Percentiles rank a stretch among this genome's conserved stretches.
phyloP scores from a whole-genome alignment of 129 eudicot species.

The Scalesia atractyloides region DNA sequence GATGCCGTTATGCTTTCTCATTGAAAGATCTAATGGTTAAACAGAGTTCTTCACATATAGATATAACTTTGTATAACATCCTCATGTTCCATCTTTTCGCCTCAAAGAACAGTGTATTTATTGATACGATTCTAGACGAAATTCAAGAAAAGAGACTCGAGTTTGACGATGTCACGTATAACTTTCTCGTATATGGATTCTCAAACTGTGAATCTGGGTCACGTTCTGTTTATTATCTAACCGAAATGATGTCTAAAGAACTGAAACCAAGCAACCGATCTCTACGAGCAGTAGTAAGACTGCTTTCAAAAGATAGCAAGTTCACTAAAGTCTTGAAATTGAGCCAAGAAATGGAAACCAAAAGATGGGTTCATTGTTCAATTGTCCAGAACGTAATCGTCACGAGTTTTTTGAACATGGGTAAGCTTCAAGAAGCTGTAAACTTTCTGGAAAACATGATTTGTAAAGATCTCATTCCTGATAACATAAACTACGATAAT shows the following conservation, averaged over 20 bases:
- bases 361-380: conserved; percentile 60
- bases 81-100: conserved; percentile 66
- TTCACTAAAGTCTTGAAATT: conserved; percentile 53
- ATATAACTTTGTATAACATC: conserved; percentile 55
- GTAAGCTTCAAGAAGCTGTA: conserved; percentile 54
- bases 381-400: conserved; percentile 48
- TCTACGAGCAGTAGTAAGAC: conserved; percentile 50
- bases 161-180: conserved; percentile 51
- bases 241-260: conserved; percentile 58
- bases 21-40: conserved; percentile 56
- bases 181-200: conserved; percentile 60
- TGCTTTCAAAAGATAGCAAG: conserved; percentile 40
- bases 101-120: conserved; percentile 29
- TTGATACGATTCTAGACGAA: conserved; percentile 46
- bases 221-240: conserved; percentile 50
- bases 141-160: conserved; percentile 48
- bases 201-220: conserved; percentile 41
- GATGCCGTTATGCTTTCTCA: conserved; percentile 37
- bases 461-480: conserved; percentile 45
- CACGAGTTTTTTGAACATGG: conserved; percentile 35
- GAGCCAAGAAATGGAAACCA: conserved; percentile 68
- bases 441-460: conserved; percentile 50
- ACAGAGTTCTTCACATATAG: conserved; percentile 36
- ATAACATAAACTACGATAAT: conserved; percentile 50
- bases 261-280: conserved; percentile 67